Conservation (phyloP, 2,329 filamentous ascomycete species). For the Fusarium burgessii region DNA sequence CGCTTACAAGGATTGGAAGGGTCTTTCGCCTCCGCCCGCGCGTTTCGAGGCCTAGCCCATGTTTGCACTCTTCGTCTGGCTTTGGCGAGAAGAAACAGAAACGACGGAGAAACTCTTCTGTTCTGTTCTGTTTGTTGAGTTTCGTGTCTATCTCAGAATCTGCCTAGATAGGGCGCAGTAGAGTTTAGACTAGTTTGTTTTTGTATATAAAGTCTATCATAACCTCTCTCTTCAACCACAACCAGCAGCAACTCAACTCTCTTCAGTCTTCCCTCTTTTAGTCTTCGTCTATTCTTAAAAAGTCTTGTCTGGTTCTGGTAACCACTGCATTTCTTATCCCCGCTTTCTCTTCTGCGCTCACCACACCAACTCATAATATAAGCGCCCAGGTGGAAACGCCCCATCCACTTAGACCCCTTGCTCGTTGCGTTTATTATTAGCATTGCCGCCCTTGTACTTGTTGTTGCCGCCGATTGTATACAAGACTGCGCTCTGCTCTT, state of each 20-base stretch:
- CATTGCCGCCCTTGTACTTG: slow-evolving; percentile 40
- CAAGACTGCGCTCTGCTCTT: slow-evolving; percentile 28
- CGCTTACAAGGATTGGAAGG: slow-evolving; percentile 12
- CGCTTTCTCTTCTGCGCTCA: slow-evolving; percentile 35
- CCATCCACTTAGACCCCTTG: slow-evolving; percentile 38
- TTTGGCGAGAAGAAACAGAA: slow-evolving; percentile 22
- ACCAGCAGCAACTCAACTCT: not conserved
- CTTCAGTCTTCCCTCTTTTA: not conserved
- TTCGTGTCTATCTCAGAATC: slow-evolving; percentile 2
- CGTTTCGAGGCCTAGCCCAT: slow-evolving; percentile 31
- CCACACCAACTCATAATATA: slow-evolving; percentile 38
- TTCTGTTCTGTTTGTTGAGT: slow-evolving; percentile 9
- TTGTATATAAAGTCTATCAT: slow-evolving; percentile 37
- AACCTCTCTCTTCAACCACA: not conserved
- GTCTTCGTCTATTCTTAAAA: slow-evolving; percentile 10
- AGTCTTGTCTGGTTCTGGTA: slow-evolving; percentile 2
- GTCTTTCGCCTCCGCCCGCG: slow-evolving; percentile 23
- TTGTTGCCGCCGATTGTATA: slow-evolving; percentile 40
- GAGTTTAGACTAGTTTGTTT: not conserved
- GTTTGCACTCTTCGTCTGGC: slow-evolving; percentile 21
- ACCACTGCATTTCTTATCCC: slow-evolving; percentile 16
- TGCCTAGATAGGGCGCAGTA: slow-evolving; percentile 22
- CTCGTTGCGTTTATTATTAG: slow-evolving; percentile 47
- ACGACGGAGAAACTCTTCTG: slow-evolving; percentile 2
- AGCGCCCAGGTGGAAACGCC: slow-evolving; percentile 46